Conservation (phyloP, 2,329 filamentous ascomycete species). For the Alternaria sp. region DNA sequence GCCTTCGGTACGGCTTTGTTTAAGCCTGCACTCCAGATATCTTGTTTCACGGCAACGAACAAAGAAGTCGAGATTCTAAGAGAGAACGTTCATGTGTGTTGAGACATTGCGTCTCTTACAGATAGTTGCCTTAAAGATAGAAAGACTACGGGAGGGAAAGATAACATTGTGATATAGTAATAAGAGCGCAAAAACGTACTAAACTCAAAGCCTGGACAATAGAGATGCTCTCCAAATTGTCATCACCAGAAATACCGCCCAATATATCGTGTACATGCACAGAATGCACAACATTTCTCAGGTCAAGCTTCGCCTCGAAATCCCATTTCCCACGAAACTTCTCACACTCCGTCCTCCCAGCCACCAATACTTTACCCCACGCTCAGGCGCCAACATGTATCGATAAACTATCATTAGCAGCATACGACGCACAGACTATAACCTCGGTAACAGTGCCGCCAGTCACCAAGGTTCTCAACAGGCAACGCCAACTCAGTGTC, state of each 20-base stretch:
- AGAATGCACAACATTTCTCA: slow-evolving; percentile 24
- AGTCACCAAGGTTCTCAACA: background rate
- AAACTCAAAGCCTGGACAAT: background rate
- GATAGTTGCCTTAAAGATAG: background rate
- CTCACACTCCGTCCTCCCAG: background rate
- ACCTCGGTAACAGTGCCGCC: background rate
- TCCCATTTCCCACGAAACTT: background rate
- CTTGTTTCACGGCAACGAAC: background rate
- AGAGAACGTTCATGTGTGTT: background rate
- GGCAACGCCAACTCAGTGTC: background rate
- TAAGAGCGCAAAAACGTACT: background rate
- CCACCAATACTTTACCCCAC: background rate
- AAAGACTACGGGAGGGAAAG: background rate
- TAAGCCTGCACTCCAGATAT: background rate
- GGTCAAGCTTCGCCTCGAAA: slow-evolving; percentile 5
- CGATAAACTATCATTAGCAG: slow-evolving; percentile 5
- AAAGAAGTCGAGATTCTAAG: background rate
- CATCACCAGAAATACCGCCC: background rate
- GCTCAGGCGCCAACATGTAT: background rate
- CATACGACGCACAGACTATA: background rate
- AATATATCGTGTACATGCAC: slow-evolving; percentile 27
- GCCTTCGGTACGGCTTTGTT: background rate
- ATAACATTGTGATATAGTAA: background rate
- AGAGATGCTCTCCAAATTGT: slow-evolving; percentile 5
- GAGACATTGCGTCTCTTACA: slow-evolving; percentile 1